A percentile compares a stretch with the other conserved stretches of the same genome.
Conservation (phyloP, 306 rosid genomes). For the Cucurbita argyrosperma region DNA sequence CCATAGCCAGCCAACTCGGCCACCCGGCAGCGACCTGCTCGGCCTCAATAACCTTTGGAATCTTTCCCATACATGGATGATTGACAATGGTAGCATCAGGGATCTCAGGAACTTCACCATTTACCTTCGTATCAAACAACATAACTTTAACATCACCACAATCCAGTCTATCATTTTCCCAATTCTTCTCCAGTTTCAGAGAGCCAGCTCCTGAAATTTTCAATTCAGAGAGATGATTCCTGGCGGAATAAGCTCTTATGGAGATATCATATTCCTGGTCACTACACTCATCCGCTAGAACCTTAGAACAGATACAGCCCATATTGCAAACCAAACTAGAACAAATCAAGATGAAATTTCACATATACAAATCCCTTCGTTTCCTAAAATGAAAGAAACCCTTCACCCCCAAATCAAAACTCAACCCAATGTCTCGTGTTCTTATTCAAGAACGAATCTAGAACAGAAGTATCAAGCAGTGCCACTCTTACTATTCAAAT, state of each 20-base stretch:
- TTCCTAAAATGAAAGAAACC: neutral
- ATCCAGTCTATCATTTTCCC: conserved; percentile 25
- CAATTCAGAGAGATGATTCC: conserved; percentile 15
- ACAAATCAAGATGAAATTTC: neutral
- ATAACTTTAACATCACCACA: conserved; percentile 27
- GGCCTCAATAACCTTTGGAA: conserved; percentile 43
- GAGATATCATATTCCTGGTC: conserved; percentile 38
- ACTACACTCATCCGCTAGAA: conserved; percentile 42
- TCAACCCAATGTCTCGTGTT: neutral
- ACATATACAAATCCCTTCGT: neutral
- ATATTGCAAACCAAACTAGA: conserved; percentile 11
- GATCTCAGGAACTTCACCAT: conserved; percentile 24
- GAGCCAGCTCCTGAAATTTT: neutral
- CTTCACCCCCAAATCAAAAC: neutral
- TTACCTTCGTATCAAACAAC: conserved; percentile 33
- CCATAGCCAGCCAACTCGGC: conserved; percentile 87
- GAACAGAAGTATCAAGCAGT: neutral
- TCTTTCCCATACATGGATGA: conserved; percentile 37
- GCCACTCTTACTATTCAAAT: neutral
- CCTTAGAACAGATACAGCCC: conserved; percentile 61
- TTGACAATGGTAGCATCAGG: conserved; percentile 17
- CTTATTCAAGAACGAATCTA: neutral
- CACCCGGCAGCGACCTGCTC: conserved; percentile 96
- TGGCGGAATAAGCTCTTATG: conserved; percentile 33
- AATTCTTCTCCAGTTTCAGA: neutral